phyloP scores from a whole-genome alignment of 495 filamentous ascomycete species.

The Penicillium longicatenatum region DNA sequence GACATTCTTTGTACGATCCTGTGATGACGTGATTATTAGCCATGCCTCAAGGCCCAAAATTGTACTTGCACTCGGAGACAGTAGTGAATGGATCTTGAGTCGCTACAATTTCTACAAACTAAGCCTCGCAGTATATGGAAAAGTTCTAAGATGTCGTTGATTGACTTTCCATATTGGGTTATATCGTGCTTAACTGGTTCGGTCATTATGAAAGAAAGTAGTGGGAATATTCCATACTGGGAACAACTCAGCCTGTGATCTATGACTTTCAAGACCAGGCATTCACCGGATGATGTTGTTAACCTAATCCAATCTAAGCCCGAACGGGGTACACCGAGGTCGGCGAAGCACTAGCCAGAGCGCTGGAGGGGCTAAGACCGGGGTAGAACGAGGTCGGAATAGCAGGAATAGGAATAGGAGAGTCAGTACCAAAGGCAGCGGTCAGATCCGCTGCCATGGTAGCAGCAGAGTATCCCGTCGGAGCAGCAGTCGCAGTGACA shows the following conservation, averaged over 20 bases:
- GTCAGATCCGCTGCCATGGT: slow-evolving; percentile 51
- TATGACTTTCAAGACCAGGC: no score
- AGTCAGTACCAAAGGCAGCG: slow-evolving; percentile 44
- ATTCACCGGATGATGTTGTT: no score
- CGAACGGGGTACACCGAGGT: slow-evolving; percentile 9
- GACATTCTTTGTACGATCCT: not conserved
- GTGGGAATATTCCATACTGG: no score
- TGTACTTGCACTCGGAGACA: not conserved
- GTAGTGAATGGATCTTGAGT: no score
- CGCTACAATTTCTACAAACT: no score
- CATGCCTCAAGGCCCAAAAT: not conserved
- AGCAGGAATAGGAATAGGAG: slow-evolving; percentile 55
- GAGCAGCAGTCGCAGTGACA: slow-evolving; percentile 38
- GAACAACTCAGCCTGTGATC: no score
- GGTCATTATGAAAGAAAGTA: no score
- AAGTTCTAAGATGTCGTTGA: no score
- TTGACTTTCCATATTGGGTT: no score
- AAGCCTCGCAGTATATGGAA: no score
- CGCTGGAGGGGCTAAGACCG: slow-evolving; percentile 41
- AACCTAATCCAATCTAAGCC: not conserved
- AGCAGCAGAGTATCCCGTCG: slow-evolving; percentile 49
- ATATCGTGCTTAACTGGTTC: no score
- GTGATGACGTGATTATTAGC: not conserved
- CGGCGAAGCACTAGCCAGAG: slow-evolving; percentile 22
- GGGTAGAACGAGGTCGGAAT: slow-evolving; percentile 59